These are phyloP conservation scores for Alternaria tenuissima DNA, from an alignment of 2,329 filamentous ascomycete species.

Conservation along the genomic window DNA sequence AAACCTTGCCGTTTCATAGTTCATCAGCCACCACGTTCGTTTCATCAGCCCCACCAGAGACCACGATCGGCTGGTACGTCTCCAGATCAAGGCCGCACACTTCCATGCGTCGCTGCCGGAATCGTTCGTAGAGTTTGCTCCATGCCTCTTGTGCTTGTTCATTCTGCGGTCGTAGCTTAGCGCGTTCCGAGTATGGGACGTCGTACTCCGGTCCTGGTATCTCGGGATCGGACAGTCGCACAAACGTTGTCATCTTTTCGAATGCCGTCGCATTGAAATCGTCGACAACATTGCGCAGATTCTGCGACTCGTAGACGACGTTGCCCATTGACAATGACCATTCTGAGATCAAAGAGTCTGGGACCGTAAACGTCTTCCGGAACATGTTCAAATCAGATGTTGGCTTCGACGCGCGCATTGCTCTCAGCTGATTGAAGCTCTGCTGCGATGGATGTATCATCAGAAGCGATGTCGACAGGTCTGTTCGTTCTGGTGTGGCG, in stretches of 20 bases:
- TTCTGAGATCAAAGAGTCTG: slow-evolving; percentile 49
- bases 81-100: slow-evolving; percentile 63
- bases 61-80: slow-evolving; percentile 44
- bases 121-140: slow-evolving; percentile 60
- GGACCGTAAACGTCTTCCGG: slow-evolving; percentile 40
- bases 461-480: slow-evolving; percentile 50
- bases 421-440: slow-evolving; percentile 42
- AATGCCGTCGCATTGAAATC: slow-evolving; percentile 58
- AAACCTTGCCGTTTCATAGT: slow-evolving; percentile 16
- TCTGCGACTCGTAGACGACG: slow-evolving; percentile 48
- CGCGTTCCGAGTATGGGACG: slow-evolving; percentile 54
- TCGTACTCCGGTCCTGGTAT: slow-evolving; percentile 61
- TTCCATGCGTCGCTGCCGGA: slow-evolving; percentile 60
- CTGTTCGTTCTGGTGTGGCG: slow-evolving; percentile 39
- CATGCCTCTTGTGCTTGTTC: slow-evolving; percentile 58
- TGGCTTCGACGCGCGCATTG: slow-evolving; percentile 33
- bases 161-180: slow-evolving; percentile 54
- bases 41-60: slow-evolving; percentile 20
- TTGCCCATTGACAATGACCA: slow-evolving; percentile 51
- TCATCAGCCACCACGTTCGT: slow-evolving; percentile 10
- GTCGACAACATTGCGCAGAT: slow-evolving; percentile 38
- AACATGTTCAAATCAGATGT: slow-evolving; percentile 47
- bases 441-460: slow-evolving; percentile 48
- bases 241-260: slow-evolving; percentile 54
- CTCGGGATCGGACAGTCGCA: slow-evolving; percentile 58